Percentiles rank a stretch among this genome's conserved stretches.
phyloP scores from a whole-genome alignment of 225 moss, liverwort and hornwort species.

The Straminergon stramineum region DNA sequence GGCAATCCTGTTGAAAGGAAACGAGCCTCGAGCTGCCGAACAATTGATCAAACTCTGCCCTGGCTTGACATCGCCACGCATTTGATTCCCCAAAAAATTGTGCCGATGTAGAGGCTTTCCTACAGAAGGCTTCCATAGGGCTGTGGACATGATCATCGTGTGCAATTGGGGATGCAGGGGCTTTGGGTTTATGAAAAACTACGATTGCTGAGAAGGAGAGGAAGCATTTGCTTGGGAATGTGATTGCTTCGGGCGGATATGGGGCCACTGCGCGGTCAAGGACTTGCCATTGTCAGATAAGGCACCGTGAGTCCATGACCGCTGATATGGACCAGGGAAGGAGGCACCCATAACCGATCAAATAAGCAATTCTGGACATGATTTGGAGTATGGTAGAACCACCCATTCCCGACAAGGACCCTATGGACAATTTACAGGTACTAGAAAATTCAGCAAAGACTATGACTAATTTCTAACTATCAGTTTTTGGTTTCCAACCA shows the following conservation, averaged over 20 bases:
- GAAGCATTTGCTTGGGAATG: background rate
- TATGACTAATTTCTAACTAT: no score
- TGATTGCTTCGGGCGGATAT: background rate
- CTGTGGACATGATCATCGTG: conserved; percentile 10
- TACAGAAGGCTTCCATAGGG: background rate
- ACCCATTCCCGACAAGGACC: no score
- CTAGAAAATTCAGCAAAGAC: no score
- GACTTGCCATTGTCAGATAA: background rate
- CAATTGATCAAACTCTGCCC: background rate
- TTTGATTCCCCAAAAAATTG: background rate
- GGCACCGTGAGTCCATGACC: background rate
- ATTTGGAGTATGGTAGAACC: no score
- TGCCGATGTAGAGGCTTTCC: background rate
- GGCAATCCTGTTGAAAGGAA: background rate
- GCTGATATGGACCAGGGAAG: background rate
- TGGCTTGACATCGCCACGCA: background rate
- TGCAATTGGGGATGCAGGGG: background rate
- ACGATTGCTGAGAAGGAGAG: background rate
- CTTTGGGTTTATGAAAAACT: background rate
- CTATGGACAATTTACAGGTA: no score
- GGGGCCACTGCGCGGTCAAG: background rate
- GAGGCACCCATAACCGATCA: no score
- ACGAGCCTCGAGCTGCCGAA: background rate
- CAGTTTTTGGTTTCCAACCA: no score
- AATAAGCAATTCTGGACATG: no score